Conservation (phyloP, 2,329 filamentous ascomycete genomes). For the Trichoderma afroharzianum region DNA sequence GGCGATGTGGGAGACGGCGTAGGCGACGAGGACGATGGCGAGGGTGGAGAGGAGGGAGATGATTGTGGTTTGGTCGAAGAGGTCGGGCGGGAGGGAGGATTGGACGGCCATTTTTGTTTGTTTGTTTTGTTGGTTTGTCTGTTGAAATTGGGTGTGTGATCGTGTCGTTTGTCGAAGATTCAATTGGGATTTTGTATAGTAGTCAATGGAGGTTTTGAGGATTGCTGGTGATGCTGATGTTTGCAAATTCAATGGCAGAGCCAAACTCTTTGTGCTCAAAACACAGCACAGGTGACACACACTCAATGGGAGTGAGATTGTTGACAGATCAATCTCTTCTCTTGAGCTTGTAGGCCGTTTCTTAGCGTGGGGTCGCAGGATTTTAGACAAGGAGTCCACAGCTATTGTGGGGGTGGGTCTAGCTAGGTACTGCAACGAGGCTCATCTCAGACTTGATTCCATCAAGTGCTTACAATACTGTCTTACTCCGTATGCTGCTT, state of each 20-base stretch:
- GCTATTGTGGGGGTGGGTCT: slow-evolving; percentile 4
- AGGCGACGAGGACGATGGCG: slow-evolving; percentile 48
- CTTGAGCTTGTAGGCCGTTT: not conserved
- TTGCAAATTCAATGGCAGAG: not conserved
- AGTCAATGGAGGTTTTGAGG: not conserved
- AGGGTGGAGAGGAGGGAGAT: slow-evolving; percentile 55
- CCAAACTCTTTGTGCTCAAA: not conserved
- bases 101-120: slow-evolving; percentile 8
- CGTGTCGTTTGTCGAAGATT: not conserved
- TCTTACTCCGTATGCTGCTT: not conserved
- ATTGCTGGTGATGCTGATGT: not conserved
- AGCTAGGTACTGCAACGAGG: not conserved
- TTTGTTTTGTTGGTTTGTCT: not conserved
- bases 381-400: not conserved
- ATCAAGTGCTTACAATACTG: not conserved
- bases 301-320: not conserved
- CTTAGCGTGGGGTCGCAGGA: not conserved
- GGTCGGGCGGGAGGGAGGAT: slow-evolving; percentile 46
- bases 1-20: slow-evolving; percentile 44
- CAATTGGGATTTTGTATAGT: not conserved
- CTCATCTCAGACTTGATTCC: not conserved
- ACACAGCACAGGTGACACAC: not conserved
- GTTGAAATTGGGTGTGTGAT: not conserved
- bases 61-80: slow-evolving; percentile 59
- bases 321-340: not conserved